A percentile compares a stretch with the other conserved stretches of the same genome.
Conservation (phyloP, 2,329 filamentous ascomycete genomes). For the Aspergillus phoenicis region DNA sequence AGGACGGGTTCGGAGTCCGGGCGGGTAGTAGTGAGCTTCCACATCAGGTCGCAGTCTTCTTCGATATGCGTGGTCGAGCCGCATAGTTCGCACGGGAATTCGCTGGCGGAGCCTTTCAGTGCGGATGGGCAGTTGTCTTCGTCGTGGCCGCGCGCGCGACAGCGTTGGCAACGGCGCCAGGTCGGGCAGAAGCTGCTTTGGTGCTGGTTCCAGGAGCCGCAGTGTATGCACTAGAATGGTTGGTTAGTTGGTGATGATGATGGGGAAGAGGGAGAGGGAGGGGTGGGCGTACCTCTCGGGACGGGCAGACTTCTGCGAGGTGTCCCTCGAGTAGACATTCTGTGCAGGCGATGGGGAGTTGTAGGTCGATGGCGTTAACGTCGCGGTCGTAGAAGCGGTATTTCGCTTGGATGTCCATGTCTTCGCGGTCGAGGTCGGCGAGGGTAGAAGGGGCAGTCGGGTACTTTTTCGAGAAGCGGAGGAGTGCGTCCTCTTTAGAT, state of each 20-base stretch:
- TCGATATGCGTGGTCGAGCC: slow-evolving; percentile 60
- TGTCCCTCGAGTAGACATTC: slow-evolving; percentile 49
- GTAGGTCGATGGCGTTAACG: slow-evolving; percentile 43
- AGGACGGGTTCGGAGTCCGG: slow-evolving; percentile 33
- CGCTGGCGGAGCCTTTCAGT: slow-evolving; percentile 57
- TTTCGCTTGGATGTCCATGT: slow-evolving; percentile 44
- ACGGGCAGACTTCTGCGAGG: slow-evolving; percentile 45
- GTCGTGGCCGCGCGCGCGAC: slow-evolving; percentile 64
- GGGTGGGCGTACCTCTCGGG: slow-evolving; percentile 41
- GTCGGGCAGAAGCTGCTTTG: slow-evolving; percentile 43
- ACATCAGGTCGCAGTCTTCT: slow-evolving; percentile 61
- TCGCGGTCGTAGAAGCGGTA: slow-evolving; percentile 44
- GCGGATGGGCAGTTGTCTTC: slow-evolving; percentile 58
- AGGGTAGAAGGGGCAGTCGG: slow-evolving; percentile 36
- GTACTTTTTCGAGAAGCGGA: slow-evolving; percentile 38
- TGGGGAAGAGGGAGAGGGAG: neutral
- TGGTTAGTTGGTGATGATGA: neutral
- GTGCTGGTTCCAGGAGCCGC: slow-evolving; percentile 45
- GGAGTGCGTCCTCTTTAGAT: slow-evolving; percentile 41
- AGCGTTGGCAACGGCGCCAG: slow-evolving; percentile 54
- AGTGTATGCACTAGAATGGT: slow-evolving; percentile 44
- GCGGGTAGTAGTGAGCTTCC: slow-evolving; percentile 45
- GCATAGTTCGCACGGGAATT: slow-evolving; percentile 64
- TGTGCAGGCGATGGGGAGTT: slow-evolving; percentile 45
- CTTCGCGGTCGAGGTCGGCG: slow-evolving; percentile 40